phyloP scores from a whole-genome alignment of 306 rosid species.

The Acacia crassicarpa region DNA sequence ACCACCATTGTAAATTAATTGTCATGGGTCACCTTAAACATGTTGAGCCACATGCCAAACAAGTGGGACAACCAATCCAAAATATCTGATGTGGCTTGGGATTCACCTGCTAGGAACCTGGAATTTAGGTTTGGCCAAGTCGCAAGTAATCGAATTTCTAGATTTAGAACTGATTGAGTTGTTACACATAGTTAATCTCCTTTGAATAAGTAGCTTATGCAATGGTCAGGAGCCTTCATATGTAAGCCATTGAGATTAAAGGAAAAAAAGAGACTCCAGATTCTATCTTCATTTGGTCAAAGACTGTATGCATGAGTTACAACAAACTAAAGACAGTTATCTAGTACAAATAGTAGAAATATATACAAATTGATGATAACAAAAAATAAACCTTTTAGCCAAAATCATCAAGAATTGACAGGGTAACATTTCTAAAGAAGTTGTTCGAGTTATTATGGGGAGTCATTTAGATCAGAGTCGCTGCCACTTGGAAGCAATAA shows the following conservation, averaged over 20 bases:
- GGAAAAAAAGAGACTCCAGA: neutral
- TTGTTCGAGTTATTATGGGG: neutral
- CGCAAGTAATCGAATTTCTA: neutral
- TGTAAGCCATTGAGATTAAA: neutral
- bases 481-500: neutral
- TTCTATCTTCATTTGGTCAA: neutral
- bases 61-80: neutral
- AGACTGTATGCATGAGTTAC: neutral
- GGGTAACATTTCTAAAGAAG: neutral
- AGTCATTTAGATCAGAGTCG: neutral
- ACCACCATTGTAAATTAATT: neutral
- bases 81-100: neutral
- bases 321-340: neutral
- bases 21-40: neutral
- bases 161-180: neutral
- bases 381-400: conserved; percentile 4
- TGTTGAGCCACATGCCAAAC: neutral
- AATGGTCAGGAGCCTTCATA: neutral
- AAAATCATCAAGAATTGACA: neutral
- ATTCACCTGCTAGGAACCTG: neutral
- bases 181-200: neutral
- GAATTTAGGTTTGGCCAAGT: neutral
- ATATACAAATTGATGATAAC: neutral
- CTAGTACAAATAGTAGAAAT: neutral
- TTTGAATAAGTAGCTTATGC: neutral